Percentiles rank a stretch among this genome's conserved stretches.
Conservation (phyloP, 441 rosid genomes). For the Mallotus repandus region DNA sequence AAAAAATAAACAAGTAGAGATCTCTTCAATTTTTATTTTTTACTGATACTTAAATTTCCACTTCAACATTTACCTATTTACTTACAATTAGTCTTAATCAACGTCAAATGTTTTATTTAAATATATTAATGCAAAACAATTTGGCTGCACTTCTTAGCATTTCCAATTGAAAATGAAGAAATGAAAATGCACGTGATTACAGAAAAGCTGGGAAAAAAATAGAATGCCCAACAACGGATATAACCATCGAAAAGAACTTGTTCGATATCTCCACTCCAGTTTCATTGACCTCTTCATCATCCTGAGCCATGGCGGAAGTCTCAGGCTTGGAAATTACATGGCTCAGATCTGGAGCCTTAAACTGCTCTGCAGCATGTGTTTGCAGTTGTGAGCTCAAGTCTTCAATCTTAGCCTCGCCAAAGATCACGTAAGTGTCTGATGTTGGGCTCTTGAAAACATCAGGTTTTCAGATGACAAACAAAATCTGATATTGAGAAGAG, state of each 20-base stretch:
- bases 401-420: slow-evolving; percentile 92
- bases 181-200: too few relatives aligned
- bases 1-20: too few relatives aligned
- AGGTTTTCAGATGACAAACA: slow-evolving; percentile 80
- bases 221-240: neutral
- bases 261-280: slow-evolving; percentile 66
- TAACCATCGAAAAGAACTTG: neutral
- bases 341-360: slow-evolving; percentile 66
- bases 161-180: too few relatives aligned
- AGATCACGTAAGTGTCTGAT: slow-evolving; percentile 74
- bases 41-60: too few relatives aligned
- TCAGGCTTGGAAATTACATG: slow-evolving; percentile 64
- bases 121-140: too few relatives aligned
- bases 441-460: slow-evolving; percentile 92
- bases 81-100: too few relatives aligned
- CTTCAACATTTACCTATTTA: too few relatives aligned
- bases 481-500: slow-evolving; percentile 40
- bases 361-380: slow-evolving; percentile 82
- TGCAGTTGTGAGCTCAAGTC: slow-evolving; percentile 87
- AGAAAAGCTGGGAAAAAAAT: too few relatives aligned
- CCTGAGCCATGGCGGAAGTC: slow-evolving; percentile 54
- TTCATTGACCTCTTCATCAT: slow-evolving; percentile 78
- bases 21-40: too few relatives aligned
- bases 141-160: too few relatives aligned
- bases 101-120: too few relatives aligned